Conservation (phyloP, 192 early-diverging fungal genomes). For the Ambispora gerdemannii region DNA sequence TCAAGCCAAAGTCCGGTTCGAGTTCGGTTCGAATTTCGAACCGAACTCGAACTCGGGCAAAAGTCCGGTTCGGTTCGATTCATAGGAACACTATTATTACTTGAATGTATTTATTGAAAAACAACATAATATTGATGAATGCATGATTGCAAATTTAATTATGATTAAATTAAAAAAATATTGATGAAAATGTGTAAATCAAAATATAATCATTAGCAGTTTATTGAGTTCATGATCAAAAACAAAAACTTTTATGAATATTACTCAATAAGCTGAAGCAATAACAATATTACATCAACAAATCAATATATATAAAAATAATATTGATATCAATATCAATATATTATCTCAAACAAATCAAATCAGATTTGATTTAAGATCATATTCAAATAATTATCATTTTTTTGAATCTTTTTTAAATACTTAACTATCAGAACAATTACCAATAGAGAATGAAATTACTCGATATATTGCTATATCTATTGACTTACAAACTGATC, state of each 20-base stretch:
- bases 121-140: background rate
- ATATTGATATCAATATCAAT: background rate
- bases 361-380: no score
- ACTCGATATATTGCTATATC: constrained; percentile 5
- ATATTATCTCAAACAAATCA: no score
- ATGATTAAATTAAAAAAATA: constrained; percentile 1
- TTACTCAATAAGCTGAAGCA: background rate
- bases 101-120: constrained; percentile 15
- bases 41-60: no score
- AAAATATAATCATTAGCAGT: background rate
- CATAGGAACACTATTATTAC: no score
- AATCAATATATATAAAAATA: background rate
- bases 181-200: constrained; percentile 5
- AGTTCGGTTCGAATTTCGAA: no score
- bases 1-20: no score
- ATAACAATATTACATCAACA: background rate
- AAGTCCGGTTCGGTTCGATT: no score
- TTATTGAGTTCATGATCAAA: constrained; percentile 2
- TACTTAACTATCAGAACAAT: background rate
- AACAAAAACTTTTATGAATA: constrained; percentile 17
- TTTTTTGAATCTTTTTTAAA: constrained; percentile 9
- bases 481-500: background rate
- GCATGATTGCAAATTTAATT: constrained; percentile 3
- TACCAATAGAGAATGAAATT: constrained; percentile 7
- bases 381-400: background rate